Percentiles rank a stretch among this genome's conserved stretches.
These are phyloP conservation scores for Cutaneotrichosporon arboriforme DNA, from an alignment of 1,284 basidiomycete genomes.

Conservation along the genomic window DNA sequence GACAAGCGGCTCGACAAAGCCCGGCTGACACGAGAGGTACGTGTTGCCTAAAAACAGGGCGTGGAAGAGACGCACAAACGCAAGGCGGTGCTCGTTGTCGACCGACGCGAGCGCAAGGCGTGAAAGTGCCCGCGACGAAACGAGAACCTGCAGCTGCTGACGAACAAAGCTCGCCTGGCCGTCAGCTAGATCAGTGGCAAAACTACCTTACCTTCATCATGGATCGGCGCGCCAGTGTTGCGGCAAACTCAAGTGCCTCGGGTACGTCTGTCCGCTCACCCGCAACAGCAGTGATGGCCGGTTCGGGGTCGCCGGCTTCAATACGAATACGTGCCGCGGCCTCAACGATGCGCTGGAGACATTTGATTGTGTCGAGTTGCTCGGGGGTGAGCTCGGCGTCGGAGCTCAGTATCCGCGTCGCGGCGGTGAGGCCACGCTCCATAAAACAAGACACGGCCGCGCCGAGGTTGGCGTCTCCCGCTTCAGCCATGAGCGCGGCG, in stretches of 20 bases:
- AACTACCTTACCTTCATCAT: slow-evolving; percentile 52
- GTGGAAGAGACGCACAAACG: slow-evolving; percentile 57
- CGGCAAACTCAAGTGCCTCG: slow-evolving; percentile 53
- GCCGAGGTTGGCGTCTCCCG: slow-evolving; percentile 1
- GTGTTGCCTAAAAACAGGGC: slow-evolving; percentile 68
- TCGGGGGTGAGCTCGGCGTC: slow-evolving; percentile 15
- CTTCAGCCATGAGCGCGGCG: neutral
- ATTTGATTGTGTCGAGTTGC: slow-evolving; percentile 6
- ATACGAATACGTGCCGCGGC: slow-evolving; percentile 6
- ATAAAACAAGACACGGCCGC: slow-evolving; percentile 15
- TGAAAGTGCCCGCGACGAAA: slow-evolving; percentile 51
- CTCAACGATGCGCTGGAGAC: slow-evolving; percentile 8
- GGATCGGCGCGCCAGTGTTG: slow-evolving; percentile 47
- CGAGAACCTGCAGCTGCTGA: slow-evolving; percentile 33
- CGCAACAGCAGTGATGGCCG: slow-evolving; percentile 62
- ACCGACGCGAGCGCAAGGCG: slow-evolving; percentile 53
- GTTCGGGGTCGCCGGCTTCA: slow-evolving; percentile 61
- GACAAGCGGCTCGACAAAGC: slow-evolving; percentile 69
- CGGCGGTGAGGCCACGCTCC: slow-evolving; percentile 23
- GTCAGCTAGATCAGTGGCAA: neutral
- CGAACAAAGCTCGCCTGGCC: slow-evolving; percentile 35
- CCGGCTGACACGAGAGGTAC: slow-evolving; percentile 71
- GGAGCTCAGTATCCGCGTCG: slow-evolving; percentile 20
- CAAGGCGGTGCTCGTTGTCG: slow-evolving; percentile 57
- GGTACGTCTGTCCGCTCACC: slow-evolving; percentile 56